Evolutionary conservation across 1,284 basidiomycete genomes (phyloP).

Genomic region (Lignosus rhinocerotis): DNA sequence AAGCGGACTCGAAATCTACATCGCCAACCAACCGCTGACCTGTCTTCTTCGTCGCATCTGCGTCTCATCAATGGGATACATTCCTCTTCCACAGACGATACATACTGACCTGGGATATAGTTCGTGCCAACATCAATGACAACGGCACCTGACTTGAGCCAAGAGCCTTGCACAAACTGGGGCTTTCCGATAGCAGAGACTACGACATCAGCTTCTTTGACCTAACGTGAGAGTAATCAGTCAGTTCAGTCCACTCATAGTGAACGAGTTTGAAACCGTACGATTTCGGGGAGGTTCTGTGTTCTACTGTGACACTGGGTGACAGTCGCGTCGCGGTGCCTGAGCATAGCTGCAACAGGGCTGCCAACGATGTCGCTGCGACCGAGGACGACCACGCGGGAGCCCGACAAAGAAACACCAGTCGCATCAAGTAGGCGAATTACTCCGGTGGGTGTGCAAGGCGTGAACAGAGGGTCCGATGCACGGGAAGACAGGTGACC

Average conservation of each 20-base stretch:
- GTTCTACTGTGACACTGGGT: constrained; percentile 97
- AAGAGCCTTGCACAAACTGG: constrained; percentile 88
- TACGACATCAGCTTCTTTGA: constrained; percentile 88
- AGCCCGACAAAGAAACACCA: constrained; percentile 72
- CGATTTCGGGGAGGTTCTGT: constrained; percentile 76
- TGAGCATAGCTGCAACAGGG: constrained; percentile 89
- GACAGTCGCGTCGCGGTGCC: constrained; percentile 92
- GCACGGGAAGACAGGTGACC: constrained; percentile 93
- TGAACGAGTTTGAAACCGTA: constrained; percentile 37
- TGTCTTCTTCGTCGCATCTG: constrained; percentile 89
- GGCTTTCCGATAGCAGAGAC: constrained; percentile 94
- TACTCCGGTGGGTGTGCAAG: constrained; percentile 95
- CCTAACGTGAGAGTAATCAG: constrained; percentile 39
- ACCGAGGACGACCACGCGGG: constrained; percentile 91
- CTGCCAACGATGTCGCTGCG: constrained; percentile 98
- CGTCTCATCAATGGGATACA: not conserved
- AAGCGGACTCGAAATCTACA: constrained; percentile 84
- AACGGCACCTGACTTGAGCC: constrained; percentile 93
- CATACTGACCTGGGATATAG: constrained; percentile 77
- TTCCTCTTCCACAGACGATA: too few relatives aligned
- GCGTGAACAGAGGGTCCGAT: constrained; percentile 87
- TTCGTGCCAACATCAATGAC: constrained; percentile 99
- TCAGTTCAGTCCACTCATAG: constrained; percentile 1
- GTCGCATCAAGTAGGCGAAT: constrained; percentile 89
- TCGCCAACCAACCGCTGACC: constrained; percentile 97